Base-by-base conservation (phyloP, 768 basidiomycete species). In the Tephrocybe rancida region DNA sequence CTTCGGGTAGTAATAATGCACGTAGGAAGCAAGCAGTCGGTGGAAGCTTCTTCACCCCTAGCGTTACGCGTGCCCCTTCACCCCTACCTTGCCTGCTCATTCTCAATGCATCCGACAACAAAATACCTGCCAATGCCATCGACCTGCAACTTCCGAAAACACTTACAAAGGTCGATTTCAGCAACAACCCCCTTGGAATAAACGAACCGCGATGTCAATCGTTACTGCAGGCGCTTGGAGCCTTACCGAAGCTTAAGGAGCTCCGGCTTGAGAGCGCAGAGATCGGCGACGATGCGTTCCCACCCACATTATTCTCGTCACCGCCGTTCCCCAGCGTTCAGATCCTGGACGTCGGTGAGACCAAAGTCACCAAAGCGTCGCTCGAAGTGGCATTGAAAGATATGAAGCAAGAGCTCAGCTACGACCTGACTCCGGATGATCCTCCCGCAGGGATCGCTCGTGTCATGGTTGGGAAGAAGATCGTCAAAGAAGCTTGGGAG, bases 401-500 rank as follows among this genome's bases (percentile, higher is more conserved):
- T 1, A 64, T 87, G 55, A 70, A 75, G 44, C 81, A 84, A 64
- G 71, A 74, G 6, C 59, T 89, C 16, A 76, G 73, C 46, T 86
- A 81, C 54, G 82, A 88, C 52, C 61, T 77, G 25, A 81, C 83
- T 0, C 69, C 71, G 14, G 81, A 84, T 27, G 79, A 82, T 37
- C 81, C 82, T 7, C 73, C 75, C 3, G 72, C 73, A 34, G 86
- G 84, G 16, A 72, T 79, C 0, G 62, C 81, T 2, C 76, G 78
- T 44, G 71, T 92, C 18, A 72, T 84, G 16, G 75, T 90, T 2
- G 92, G 90, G 14, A 90, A 90, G 71, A 78, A 77, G 58, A 72
- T 90, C 22, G 62, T 88, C 52, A 84, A 84, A 63, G 91, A 93
- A 67, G 68, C 80, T 27, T 92, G 91, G 91, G 92, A 93, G 64